Evolutionary conservation across 257 asterid species (phyloP).

Genomic region (Galeopsis tetrahit): DNA sequence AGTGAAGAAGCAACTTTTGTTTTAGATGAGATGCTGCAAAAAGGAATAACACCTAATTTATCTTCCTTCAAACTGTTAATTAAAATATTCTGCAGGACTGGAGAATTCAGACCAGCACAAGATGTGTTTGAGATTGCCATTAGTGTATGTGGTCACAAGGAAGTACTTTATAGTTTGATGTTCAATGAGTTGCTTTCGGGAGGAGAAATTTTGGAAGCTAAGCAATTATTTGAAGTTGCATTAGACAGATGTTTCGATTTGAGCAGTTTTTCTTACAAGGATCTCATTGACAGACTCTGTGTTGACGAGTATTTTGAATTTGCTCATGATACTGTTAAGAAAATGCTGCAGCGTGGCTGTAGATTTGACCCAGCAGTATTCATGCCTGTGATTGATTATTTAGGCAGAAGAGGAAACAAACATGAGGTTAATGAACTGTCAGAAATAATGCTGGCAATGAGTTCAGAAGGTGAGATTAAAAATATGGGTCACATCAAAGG

Average conservation of each 20-base stretch:
- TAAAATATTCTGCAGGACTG: constrained; percentile 73
- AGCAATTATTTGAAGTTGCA: constrained; percentile 70
- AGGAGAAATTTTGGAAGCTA: constrained; percentile 76
- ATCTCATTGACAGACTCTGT: constrained; percentile 64
- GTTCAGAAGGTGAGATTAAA: constrained; percentile 49
- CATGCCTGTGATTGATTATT: constrained; percentile 83
- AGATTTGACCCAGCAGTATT: constrained; percentile 80
- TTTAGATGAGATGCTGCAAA: constrained; percentile 84
- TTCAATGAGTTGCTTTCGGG: constrained; percentile 81
- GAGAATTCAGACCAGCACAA: constrained; percentile 90
- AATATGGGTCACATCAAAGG: constrained; percentile 43
- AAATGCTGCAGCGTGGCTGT: constrained; percentile 67
- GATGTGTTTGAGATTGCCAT: constrained; percentile 71
- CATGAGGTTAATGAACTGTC: constrained; percentile 74
- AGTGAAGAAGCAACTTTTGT: constrained; percentile 80
- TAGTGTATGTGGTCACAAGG: constrained; percentile 66
- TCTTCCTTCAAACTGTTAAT: constrained; percentile 67
- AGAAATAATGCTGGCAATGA: constrained; percentile 74
- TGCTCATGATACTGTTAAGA: constrained; percentile 61
- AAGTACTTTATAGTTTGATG: constrained; percentile 63
- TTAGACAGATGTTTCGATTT: constrained; percentile 60
- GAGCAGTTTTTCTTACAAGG: constrained; percentile 63
- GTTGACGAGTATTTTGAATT: constrained; percentile 55
- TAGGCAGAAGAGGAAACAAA: constrained; percentile 61
- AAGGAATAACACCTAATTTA: constrained; percentile 64